Conservation (phyloP, 345 rosid genomes). For the Kernera saxatilis region DNA sequence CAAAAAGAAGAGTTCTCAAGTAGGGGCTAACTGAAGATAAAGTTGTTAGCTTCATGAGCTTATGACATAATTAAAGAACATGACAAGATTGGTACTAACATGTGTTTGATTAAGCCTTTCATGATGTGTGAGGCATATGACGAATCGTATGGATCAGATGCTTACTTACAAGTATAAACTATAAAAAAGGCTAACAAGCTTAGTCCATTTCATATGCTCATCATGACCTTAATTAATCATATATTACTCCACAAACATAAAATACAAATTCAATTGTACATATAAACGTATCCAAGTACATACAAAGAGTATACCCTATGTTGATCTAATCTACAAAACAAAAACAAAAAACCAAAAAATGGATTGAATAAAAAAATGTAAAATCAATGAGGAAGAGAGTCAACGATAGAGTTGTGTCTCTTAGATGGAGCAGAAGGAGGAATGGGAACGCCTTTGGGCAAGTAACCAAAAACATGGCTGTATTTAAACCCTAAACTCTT, state of each 20-base stretch:
- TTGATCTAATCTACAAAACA: slow-evolving; percentile 10
- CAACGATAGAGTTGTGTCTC: slow-evolving; percentile 53
- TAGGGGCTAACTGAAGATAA: neutral
- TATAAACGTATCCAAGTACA: slow-evolving; percentile 1
- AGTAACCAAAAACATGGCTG: slow-evolving; percentile 51
- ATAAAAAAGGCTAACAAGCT: neutral
- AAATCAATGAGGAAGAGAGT: slow-evolving; percentile 35
- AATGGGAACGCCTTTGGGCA: slow-evolving; percentile 64
- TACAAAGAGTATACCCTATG: neutral
- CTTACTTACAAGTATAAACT: neutral
- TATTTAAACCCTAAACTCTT: slow-evolving; percentile 24
- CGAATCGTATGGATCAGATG: neutral
- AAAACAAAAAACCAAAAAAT: neutral
- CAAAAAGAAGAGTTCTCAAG: neutral
- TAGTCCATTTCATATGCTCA: neutral
- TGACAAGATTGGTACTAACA: neutral
- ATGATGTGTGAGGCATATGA: neutral
- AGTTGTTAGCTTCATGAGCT: neutral
- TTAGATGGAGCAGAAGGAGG: slow-evolving; percentile 91
- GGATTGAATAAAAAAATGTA: neutral
- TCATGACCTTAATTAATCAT: neutral
- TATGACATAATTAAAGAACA: slow-evolving; percentile 3
- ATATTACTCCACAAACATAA: neutral
- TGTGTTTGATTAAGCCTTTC: neutral
- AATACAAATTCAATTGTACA: neutral